Evolutionary conservation across 2,329 filamentous ascomycete genomes (phyloP), one percentile per base, ranked within the genome.

Genomic region (Tricladium varicosporioides): DNA sequence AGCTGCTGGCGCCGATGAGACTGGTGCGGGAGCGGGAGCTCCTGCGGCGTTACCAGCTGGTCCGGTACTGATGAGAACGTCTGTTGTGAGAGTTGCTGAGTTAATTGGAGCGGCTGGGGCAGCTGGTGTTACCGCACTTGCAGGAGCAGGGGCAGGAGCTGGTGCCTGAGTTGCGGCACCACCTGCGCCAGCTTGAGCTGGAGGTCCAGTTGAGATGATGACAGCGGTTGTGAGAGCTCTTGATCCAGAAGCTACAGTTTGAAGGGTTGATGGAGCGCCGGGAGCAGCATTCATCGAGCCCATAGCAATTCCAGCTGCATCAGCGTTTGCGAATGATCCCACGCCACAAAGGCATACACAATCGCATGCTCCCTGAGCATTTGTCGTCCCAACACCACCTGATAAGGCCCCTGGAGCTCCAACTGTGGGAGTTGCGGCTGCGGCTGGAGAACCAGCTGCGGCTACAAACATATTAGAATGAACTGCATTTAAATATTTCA

Each of bases 31-130:
- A n/a, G 56, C 43, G 40, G 10, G 27, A 27, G 52, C 33, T 43
- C 44, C 27, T 15, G 51, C 22, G 18, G 43, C 11, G 42, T 27
- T 27, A 27, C 22, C 36, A 15, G 46, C 15, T 31, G 36, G 18
- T 1, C 32, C 40, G 14, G 22, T 48, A 16, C 36, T 44, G 16
- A 59, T 48, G n/a, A 59, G 42, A 5, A 50, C 33, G n/a, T 53
- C 50, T 42, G 50, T 53, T 45, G 59, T 54, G 27, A 53, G 42
- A 22, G 46, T 48, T 18, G 47, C 36, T 36, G 56, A 40, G 22
- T 43, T 31, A 36, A 40, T 43, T 15, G 56, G 51, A n/a, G 54
- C 54, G 36, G 54, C 18, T 48, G 27, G 22, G 18, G 46, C 33
- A 36, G 27, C 48, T 50, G 16, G 11, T 40, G 8, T 13, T 15